These are phyloP conservation scores for Sporobolomyces pararoseus DNA, from an alignment of 768 basidiomycete genomes.

Conservation along the genomic window DNA sequence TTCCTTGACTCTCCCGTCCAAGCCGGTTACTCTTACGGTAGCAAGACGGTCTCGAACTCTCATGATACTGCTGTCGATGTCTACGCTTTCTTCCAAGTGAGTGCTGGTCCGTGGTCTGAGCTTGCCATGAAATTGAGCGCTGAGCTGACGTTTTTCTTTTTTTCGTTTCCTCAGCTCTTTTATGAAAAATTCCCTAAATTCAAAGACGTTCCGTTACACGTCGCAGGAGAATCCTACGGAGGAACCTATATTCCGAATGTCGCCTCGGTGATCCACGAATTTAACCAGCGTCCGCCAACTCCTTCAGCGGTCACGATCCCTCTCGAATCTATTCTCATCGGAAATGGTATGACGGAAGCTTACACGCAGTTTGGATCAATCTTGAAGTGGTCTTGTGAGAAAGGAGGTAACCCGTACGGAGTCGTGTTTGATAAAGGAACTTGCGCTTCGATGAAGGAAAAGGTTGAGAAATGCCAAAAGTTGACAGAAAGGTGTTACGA, in stretches of 20 bases:
- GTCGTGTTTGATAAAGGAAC: slow-evolving; percentile 63
- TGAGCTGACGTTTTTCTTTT: too few species aligned
- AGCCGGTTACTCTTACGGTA: slow-evolving; percentile 84
- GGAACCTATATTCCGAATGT: slow-evolving; percentile 82
- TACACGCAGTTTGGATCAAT: slow-evolving; percentile 72
- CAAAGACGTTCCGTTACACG: slow-evolving; percentile 64
- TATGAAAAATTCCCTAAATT: slow-evolving; percentile 71
- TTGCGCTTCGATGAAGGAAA: slow-evolving; percentile 59
- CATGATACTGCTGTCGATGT: slow-evolving; percentile 88
- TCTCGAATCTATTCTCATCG: slow-evolving; percentile 69
- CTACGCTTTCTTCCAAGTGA: slow-evolving; percentile 49
- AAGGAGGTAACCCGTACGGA: slow-evolving; percentile 55
- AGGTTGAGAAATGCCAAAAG: slow-evolving; percentile 63
- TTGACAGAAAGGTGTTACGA: slow-evolving; percentile 69
- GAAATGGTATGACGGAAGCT: slow-evolving; percentile 57
- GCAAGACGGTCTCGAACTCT: slow-evolving; percentile 68
- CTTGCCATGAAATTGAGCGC: too few species aligned
- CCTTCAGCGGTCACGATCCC: slow-evolving; percentile 35
- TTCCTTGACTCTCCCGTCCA: slow-evolving; percentile 61
- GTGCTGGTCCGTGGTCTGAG: background rate
- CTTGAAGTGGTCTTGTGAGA: slow-evolving; percentile 69
- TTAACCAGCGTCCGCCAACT: slow-evolving; percentile 59
- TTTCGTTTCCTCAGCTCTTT: too few species aligned
- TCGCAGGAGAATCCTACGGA: slow-evolving; percentile 51
- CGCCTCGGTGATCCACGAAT: slow-evolving; percentile 71